Base-by-base conservation (phyloP, 768 basidiomycete species). In the Boletus tomentosulus region DNA sequence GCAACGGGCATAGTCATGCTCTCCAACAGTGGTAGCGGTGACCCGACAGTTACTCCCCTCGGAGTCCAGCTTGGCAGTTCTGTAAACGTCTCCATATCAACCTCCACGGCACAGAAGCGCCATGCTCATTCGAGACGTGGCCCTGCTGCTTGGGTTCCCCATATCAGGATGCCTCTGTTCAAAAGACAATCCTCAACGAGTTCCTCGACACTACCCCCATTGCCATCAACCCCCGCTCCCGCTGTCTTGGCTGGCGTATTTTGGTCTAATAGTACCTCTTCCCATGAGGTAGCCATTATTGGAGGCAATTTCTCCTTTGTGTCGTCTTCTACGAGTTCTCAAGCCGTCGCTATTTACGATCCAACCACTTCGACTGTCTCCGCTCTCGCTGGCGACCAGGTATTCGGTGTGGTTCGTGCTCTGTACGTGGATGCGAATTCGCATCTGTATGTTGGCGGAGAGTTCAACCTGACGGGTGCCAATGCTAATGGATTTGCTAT, bases 271-370 rank as follows among this genome's bases (percentile, higher is more conserved):
- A 76, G 76, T 35, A 80, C 86, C 2, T 83, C 83, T 3, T 73
- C 73, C 10, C 77, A 80, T 5, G 82, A 89, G 52, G 70, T 92
- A 19, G 82, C 83, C 41, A 82, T 98, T 57, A 75, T 98, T 46
- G 96, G 94, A 31, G 96, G 96, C 34, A 93, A 94, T 68, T 99
- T 98, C 67, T 81, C 87, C 1, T 85, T 85, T 6, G 57, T 73
- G 37, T 65, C 69, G 7, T 71, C 76, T 4, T 72, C 76, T 2
- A 57, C 69, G 16, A 64, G 65, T 3, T 76, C 82, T 2, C 74
- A 78, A 56, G 83, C 78, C 30, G 65, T 96, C 22, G 90, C 82
- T 1, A 70, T 93, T 31, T 97, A 96, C 65, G 78, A 93, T 64
- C 69, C 79, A 3, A 63, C 71, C 6, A 71, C 79, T 4, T 75